These are phyloP conservation scores for Yamadazyma mexicana DNA, from an alignment of 1,139 yeast genomes.

Conservation along the genomic window DNA sequence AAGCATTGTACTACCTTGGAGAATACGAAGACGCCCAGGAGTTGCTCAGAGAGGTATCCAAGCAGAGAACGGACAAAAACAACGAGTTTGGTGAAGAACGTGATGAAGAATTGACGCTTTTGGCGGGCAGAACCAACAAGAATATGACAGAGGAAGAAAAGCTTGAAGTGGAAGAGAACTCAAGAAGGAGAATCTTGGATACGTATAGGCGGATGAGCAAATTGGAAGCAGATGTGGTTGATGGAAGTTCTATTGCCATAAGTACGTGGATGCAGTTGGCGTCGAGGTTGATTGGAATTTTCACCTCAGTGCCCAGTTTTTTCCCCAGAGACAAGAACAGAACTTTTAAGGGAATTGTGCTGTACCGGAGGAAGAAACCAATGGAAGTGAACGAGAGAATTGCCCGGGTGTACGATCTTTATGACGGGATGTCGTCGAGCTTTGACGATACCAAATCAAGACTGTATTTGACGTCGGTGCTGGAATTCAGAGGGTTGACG, in stretches of 20 bases:
- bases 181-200: constrained; percentile 61
- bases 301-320: constrained; percentile 72
- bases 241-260: constrained; percentile 61
- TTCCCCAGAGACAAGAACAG: constrained; percentile 75
- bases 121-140: constrained; percentile 4
- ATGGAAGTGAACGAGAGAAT: constrained; percentile 72
- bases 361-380: constrained; percentile 58
- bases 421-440: constrained; percentile 58
- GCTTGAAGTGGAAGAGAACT: constrained; percentile 55
- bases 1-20: constrained; percentile 72
- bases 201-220: constrained; percentile 64
- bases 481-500: constrained; percentile 69
- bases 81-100: background rate
- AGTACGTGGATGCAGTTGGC: constrained; percentile 85
- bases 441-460: constrained; percentile 26
- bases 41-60: constrained; percentile 52
- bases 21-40: constrained; percentile 61
- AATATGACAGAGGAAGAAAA: constrained; percentile 58
- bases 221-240: constrained; percentile 53
- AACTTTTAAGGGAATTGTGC: constrained; percentile 65
- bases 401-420: constrained; percentile 63
- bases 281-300: constrained; percentile 77
- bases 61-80: constrained; percentile 13
- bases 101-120: constrained; percentile 2
- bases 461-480: constrained; percentile 43